Evolutionary conservation across 2,329 filamentous ascomycete species (phyloP), one percentile per base, ranked within the genome.

Genomic region (Exophiala spinifera): DNA sequence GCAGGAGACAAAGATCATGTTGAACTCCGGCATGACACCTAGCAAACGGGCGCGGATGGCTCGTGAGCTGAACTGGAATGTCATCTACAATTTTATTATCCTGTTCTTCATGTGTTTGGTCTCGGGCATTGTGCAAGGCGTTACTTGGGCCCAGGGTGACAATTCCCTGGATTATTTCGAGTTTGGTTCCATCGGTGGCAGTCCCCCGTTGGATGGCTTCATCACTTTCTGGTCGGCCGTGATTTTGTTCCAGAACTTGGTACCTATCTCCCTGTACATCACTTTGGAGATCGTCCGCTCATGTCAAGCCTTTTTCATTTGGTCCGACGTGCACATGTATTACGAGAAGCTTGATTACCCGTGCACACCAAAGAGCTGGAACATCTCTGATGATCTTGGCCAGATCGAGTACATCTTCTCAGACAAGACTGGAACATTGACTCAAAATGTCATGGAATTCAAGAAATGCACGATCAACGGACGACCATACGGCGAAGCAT

Each of bases 321-420:
- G 95, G 76, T 96, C 87, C 74, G 94, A 99, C 67, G 82, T 89
- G 3, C 84, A 87, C 67, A 99, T 99, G 95, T 99, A 97, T 73
- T 96, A 99, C 74, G 94, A 94, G 53, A 85, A 84, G 65, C 84
- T 96, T 61, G 91, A 96, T 66, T 91, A 96, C 67, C 91, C 92
- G 1, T 99, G 95, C 68, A 90, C 95, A 10, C 94, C 95, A 4
- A 97, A 97, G 68, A 91, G 91, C 0, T 99, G 94, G 94, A 99
- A 97, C 69, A 97, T 99, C 47, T 97, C 92, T 1, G 94, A 99
- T 67, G 95, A 99, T 65, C 79, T 99, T 44, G 94, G 94, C 11
- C 94, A 99, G 73, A 96, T 99, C 59, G 94, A 97, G 72, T 99
- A 97, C 76, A 96, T 99, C 63, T 99, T 99, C 72, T 96, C 89